Evolutionary conservation across 805 yeast genomes (phyloP).

Genomic region (Yamadazyma endophytica): DNA sequence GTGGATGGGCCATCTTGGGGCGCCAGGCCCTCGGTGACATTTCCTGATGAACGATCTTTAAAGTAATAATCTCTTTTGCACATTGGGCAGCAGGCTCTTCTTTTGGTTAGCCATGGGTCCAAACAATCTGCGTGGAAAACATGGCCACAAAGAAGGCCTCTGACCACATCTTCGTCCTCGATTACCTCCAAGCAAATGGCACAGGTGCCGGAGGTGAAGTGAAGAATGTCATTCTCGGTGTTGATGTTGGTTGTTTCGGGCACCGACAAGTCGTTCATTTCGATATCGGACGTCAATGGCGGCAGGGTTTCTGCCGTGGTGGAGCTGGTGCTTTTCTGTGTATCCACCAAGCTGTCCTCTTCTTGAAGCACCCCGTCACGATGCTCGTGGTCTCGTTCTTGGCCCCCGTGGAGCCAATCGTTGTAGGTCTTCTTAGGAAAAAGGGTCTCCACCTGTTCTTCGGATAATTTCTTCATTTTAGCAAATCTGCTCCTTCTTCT

Average conservation of each 20-base stretch:
- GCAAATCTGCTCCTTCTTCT: constrained; percentile 35
- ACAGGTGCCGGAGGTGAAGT: constrained; percentile 66
- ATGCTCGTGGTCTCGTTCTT: constrained; percentile 43
- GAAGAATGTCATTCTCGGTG: constrained; percentile 18
- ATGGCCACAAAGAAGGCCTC: constrained; percentile 79
- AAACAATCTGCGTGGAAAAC: constrained; percentile 77
- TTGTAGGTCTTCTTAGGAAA: constrained; percentile 57
- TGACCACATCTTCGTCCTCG: constrained; percentile 58
- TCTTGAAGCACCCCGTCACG: constrained; percentile 44
- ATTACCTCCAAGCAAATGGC: constrained; percentile 73
- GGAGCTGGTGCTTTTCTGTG: no score
- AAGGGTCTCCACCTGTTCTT: constrained; percentile 53
- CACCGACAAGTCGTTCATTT: constrained; percentile 3
- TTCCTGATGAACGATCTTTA: constrained; percentile 20
- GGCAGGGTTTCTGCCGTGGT: background rate
- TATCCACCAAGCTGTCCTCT: constrained; percentile 11
- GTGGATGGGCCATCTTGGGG: constrained; percentile 1
- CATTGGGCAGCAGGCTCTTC: constrained; percentile 80
- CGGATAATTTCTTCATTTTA: constrained; percentile 49
- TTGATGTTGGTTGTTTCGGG: background rate
- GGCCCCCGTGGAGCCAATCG: constrained; percentile 61
- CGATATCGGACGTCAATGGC: constrained; percentile 3
- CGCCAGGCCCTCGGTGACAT: background rate
- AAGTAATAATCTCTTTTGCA: constrained; percentile 68
- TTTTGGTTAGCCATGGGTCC: constrained; percentile 73